Evolutionary conservation across 176 grass and related monocot species (phyloP).

Genomic region (Cenchrus fungigraminus): DNA sequence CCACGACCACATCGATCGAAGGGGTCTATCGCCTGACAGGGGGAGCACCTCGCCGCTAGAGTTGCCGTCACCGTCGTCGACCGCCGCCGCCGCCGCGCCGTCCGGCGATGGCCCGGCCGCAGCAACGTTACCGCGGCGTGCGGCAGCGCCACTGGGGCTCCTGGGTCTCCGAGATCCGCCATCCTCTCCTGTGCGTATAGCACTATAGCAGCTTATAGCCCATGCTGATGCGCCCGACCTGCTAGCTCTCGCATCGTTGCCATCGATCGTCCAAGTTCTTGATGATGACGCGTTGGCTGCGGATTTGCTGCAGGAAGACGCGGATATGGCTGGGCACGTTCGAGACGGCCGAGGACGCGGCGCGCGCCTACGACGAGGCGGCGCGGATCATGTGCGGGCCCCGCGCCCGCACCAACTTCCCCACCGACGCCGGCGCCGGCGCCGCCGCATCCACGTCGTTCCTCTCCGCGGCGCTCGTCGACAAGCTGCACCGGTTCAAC

Average conservation of each 20-base stretch:
- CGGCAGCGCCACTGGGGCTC: slow-evolving; percentile 98
- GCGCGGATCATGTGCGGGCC: slow-evolving; percentile 90
- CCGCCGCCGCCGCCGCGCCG: neutral
- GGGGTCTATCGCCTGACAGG: neutral
- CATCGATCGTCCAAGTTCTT: neutral
- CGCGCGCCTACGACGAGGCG: slow-evolving; percentile 93
- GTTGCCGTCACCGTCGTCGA: neutral
- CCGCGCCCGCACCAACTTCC: slow-evolving; percentile 82
- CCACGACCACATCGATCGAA: too few species aligned
- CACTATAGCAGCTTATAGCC: neutral
- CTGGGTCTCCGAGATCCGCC: slow-evolving; percentile 96
- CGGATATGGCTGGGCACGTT: slow-evolving; percentile 99
- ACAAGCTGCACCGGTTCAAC: slow-evolving; percentile 87
- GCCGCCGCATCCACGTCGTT: slow-evolving; percentile 35
- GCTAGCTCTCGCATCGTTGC: neutral
- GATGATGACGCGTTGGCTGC: neutral
- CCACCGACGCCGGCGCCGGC: neutral
- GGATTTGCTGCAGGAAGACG: slow-evolving; percentile 65
- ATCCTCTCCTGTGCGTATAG: slow-evolving; percentile 78
- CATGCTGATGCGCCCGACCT: neutral
- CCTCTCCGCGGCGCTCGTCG: slow-evolving; percentile 73
- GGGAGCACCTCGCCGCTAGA: neutral
- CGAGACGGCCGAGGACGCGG: slow-evolving; percentile 96
- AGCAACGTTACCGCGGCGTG: slow-evolving; percentile 79
- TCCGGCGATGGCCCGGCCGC: slow-evolving; percentile 60